Base-by-base conservation (phyloP, 371 early-diverging fungal genomes). In the Cladochytrium tenue region DNA sequence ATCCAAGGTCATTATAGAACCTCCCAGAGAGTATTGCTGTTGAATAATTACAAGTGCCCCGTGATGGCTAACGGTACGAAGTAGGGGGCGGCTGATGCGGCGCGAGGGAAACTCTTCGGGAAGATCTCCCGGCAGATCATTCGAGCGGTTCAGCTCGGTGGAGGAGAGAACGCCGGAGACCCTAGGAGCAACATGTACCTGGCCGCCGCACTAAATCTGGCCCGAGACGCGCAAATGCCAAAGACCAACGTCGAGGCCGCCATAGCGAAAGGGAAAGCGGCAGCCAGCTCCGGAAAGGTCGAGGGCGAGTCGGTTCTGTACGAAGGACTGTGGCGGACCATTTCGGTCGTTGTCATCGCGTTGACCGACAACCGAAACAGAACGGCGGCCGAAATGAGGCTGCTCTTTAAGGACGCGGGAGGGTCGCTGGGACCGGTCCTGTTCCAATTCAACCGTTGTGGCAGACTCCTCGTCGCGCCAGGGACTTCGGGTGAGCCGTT, bases 161-260 rank as follows among this genome's bases (percentile, higher is more conserved):
- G 66, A 62, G 32, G 73, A 71, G n/a, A n/a, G n/a, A n/a, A n/a
- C n/a, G 27, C 68, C 66, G 36, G 68, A 53, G 59, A 64, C 56
- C 5, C 57, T 1, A 25, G 35, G 15, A 53, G 52, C 26, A 65
- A 65, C 51, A 13, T 58, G 52, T 56, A 60, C 34, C 68, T 89
- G 20, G 79, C 85, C 1, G 78, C 89, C 1, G 82, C 86, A 4
- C 68, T 92, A n/a, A 80, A 79, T 33, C 78, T 81, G 62, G 90
- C 90, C 3, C 82, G 81, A 59, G 75, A 77, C 33, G 79, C 75
- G 0, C 85, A 82, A 65, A 79, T 92, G 83, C 89, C 92, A 4
- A 92, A 88, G 63, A 86, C 86, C 60, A 92, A 79, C 64, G 74
- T 90, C 51, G 90, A 92, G 64, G 81, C 76, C 50, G 89, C 91